phyloP scores from a whole-genome alignment of 2,329 filamentous ascomycete species.

The Magnaporthiopsis incrustans region DNA sequence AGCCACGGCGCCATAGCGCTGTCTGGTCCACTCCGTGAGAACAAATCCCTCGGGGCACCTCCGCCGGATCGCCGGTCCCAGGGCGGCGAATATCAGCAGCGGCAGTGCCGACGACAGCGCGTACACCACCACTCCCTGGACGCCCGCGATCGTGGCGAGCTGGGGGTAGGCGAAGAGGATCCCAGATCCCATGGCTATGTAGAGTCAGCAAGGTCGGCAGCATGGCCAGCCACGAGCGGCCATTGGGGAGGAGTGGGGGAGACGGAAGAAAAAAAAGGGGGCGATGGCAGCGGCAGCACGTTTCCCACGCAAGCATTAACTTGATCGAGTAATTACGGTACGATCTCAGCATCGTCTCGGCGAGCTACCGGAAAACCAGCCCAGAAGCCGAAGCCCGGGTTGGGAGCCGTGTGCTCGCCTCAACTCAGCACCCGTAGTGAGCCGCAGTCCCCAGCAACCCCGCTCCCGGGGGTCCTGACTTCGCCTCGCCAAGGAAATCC shows the following conservation, averaged over 20 bases:
- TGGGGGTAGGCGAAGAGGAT: constrained; percentile 79
- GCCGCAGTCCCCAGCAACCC: constrained; percentile 37
- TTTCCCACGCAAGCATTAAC: constrained; percentile 99
- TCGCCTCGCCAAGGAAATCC: not conserved
- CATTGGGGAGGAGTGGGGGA: constrained; percentile 18
- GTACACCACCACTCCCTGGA: constrained; percentile 73
- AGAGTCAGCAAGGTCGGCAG: constrained; percentile 5
- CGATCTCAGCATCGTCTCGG: constrained; percentile 77
- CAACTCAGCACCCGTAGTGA: constrained; percentile 82
- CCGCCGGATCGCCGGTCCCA: constrained; percentile 69
- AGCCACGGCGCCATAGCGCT: constrained; percentile 63
- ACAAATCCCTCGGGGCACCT: constrained; percentile 81
- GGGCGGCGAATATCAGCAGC: constrained; percentile 62
- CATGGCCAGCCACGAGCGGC: constrained; percentile 13
- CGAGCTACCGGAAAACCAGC: constrained; percentile 15
- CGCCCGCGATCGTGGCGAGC: constrained; percentile 67
- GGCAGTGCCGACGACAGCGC: constrained; percentile 65
- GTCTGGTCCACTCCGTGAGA: constrained; percentile 74
- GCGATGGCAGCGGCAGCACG: constrained; percentile 75
- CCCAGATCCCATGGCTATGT: constrained; percentile 68
- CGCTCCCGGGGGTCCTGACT: not conserved
- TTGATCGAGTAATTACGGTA: constrained; percentile 96
- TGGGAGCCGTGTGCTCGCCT: constrained; percentile 22
- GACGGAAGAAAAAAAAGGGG: constrained; percentile 13
- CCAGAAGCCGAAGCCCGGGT: not conserved